Conservation (phyloP, 2,329 filamentous ascomycete species). For the Hypomyces perniciosus region DNA sequence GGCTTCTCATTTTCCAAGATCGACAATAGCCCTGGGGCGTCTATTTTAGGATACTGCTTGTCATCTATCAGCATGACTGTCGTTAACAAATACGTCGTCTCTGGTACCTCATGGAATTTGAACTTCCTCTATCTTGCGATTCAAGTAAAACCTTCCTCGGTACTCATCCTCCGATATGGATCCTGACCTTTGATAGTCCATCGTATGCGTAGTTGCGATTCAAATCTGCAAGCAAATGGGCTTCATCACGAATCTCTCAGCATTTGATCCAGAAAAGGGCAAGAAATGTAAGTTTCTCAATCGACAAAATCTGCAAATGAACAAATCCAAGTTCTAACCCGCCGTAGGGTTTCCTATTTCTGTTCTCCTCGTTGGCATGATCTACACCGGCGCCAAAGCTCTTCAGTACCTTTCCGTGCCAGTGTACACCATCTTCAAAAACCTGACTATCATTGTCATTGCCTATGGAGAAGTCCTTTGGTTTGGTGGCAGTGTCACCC, state of each 20-base stretch:
- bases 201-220: conserved; percentile 85
- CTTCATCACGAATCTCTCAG: conserved; percentile 73
- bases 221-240: conserved; percentile 73
- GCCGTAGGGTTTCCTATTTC: conserved; percentile 87
- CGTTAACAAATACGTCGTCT: conserved; percentile 99
- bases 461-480: conserved; percentile 97
- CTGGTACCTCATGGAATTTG: conserved; percentile 84
- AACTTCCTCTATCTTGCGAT: conserved; percentile 92
- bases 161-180: background rate
- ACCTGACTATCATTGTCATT: conserved; percentile 96
- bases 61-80: conserved; percentile 99
- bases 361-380: conserved; percentile 94
- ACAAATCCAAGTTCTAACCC: conserved; percentile 16
- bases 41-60: conserved; percentile 84
- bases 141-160: conserved; percentile 61
- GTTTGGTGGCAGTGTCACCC: conserved; percentile 90
- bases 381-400: conserved; percentile 94
- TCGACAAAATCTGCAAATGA: background rate
- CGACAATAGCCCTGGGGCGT: conserved; percentile 70
- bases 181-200: conserved; percentile 51
- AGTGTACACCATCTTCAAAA: conserved; percentile 99
- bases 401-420: conserved; percentile 95
- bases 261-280: conserved; percentile 81
- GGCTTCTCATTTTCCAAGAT: conserved; percentile 41
- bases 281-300: conserved; percentile 69